Evolutionary conservation across 805 yeast species (phyloP), one percentile per base, ranked within the genome.

Genomic region (Priceomyces melissophilus): DNA sequence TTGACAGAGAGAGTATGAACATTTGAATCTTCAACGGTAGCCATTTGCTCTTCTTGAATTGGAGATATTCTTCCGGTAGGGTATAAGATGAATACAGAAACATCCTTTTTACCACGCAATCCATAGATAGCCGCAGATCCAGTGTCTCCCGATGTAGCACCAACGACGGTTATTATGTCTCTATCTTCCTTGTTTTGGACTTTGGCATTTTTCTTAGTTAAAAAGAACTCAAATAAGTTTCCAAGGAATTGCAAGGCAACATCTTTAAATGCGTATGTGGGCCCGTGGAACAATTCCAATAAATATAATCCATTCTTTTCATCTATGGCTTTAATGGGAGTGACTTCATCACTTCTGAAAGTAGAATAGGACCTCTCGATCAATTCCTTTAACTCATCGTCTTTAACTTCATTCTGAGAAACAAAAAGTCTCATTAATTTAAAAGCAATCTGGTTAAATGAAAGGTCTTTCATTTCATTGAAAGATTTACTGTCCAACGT

Each of bases 71-170:
- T 82, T 37, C 98, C 99, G 7, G 96, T 87, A 55, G 99, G 99
- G 60, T 91, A 93, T 54, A 93, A 71, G 49, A 93, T 93, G 67
- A 93, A 93, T 15, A 93, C 99, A 25, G 95, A 85, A n/a, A 93
- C 96, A 63, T 93, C 98, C 67, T 89, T 86, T 69, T 93, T 93
- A 63, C 95, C 95, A 69, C 99, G 79, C 52, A 93, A 77, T 40
- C 99, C 99, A 67, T 93, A 93, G 52, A 93, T 93, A 47, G 99
- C 99, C 40, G 99, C 99, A 40, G 96, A 86, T 45, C 99, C 99
- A 35, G 99, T 93, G 58, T 93, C 99, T 59, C 99, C 99, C 35
- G 96, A 85, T 20, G 99, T 93, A 33, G 99, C 99, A 58, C 99
- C 99, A 43, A 93, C 96, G 50, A 93, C 98, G 30, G 99, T 93